Evolutionary conservation across 2,329 filamentous ascomycete species (phyloP).

Genomic region (Ophiostoma piceae): DNA sequence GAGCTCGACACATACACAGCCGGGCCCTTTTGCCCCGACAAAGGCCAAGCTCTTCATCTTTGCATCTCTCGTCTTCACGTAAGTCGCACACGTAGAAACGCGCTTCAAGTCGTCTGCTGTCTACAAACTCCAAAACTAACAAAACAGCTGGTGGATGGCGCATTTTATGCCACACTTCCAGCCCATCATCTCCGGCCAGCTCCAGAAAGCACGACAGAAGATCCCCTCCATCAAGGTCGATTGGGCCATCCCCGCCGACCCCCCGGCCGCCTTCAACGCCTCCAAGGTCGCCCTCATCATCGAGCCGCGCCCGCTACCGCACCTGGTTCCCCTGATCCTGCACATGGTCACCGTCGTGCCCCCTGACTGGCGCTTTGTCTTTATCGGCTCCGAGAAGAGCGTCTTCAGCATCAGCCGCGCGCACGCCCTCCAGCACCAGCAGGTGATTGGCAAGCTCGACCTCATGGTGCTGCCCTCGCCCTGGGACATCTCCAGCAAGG

Average conservation of each 20-base stretch:
- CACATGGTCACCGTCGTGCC: constrained; percentile 51
- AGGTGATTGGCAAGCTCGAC: constrained; percentile 48
- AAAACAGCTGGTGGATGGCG: constrained; percentile 44
- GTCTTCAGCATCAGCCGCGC: constrained; percentile 42
- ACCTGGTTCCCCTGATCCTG: constrained; percentile 46
- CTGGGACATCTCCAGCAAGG: constrained; percentile 44
- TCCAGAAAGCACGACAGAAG: constrained; percentile 40
- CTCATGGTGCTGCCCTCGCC: constrained; percentile 45
- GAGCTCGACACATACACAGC: constrained; percentile 26
- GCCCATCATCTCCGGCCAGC: constrained; percentile 38
- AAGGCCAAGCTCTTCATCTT: constrained; percentile 36
- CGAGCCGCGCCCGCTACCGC: constrained; percentile 44
- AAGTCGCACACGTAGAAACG: constrained; percentile 32
- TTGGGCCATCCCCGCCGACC: constrained; percentile 35
- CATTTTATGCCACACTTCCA: constrained; percentile 42
- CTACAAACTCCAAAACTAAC: neutral
- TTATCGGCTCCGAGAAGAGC: constrained; percentile 47
- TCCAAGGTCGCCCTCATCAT: constrained; percentile 51
- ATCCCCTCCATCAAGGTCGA: constrained; percentile 40
- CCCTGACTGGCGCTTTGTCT: constrained; percentile 51
- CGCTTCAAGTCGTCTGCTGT: neutral
- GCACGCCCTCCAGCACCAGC: constrained; percentile 45
- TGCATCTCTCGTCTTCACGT: constrained; percentile 39
- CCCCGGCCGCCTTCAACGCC: constrained; percentile 40
- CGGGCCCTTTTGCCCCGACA: constrained; percentile 34